Conservation (phyloP, 73 alveolate species). For the Paramecium bursaria region DNA sequence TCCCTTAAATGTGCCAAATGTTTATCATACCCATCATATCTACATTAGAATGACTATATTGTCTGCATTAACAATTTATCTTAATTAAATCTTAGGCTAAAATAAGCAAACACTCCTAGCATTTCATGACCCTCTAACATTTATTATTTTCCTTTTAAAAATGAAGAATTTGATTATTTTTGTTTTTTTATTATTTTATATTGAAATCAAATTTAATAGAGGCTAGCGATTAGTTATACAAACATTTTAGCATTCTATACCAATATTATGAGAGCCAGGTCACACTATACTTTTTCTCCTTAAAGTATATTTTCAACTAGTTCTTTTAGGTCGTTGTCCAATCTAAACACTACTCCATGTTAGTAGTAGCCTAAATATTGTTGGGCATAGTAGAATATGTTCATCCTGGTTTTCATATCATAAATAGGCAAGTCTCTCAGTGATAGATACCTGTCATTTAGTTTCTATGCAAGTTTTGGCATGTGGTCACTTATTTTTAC, state of each 20-base stretch:
- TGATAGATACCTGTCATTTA: constrained; percentile 1
- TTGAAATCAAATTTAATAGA: too few relatives aligned
- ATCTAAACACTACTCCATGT: background rate
- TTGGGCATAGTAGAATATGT: constrained; percentile 23
- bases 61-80: background rate
- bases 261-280: constrained; percentile 2
- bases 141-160: too few relatives aligned
- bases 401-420: constrained; percentile 7
- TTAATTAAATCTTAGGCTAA: background rate
- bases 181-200: too few relatives aligned
- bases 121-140: constrained; percentile 6
- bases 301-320: background rate
- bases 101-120: constrained; percentile 43
- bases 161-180: too few relatives aligned
- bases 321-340: background rate
- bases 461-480: constrained; percentile 43
- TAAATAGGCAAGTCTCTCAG: constrained; percentile 12
- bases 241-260: constrained; percentile 38
- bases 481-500: constrained; percentile 9
- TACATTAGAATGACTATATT: too few relatives aligned
- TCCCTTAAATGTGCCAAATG: background rate
- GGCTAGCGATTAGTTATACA: too few relatives aligned
- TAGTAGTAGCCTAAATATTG: constrained; percentile 17
- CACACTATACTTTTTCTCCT: background rate
- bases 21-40: background rate